phyloP scores from a whole-genome alignment of 768 basidiomycete species.

The Lactifluus volemus region DNA sequence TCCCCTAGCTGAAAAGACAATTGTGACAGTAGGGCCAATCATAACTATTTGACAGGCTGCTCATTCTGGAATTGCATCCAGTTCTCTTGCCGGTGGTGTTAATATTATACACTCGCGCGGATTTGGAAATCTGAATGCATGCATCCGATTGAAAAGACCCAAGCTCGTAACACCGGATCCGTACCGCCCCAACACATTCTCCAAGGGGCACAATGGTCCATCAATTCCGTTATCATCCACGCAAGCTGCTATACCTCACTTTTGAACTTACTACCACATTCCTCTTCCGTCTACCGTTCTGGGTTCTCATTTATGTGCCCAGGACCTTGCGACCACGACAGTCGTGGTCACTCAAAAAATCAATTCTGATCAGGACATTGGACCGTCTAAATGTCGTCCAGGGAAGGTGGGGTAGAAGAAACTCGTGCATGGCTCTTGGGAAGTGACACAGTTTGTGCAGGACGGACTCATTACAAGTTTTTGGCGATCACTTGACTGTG shows the following conservation, averaged over 20 bases:
- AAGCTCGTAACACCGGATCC: not conserved
- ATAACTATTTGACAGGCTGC: too few relatives aligned
- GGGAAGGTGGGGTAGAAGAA: not conserved
- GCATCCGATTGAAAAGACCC: not conserved
- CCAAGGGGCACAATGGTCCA: slow-evolving; percentile 4
- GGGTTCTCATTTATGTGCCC: slow-evolving; percentile 2
- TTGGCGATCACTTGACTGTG: slow-evolving; percentile 11
- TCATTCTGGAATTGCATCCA: not conserved
- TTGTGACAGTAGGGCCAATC: not conserved
- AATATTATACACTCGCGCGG: not conserved
- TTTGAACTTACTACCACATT: slow-evolving; percentile 5
- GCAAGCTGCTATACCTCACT: slow-evolving; percentile 9
- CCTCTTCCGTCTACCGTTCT: slow-evolving; percentile 10
- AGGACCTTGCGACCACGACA: slow-evolving; percentile 3
- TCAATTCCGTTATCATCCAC: slow-evolving; percentile 8
- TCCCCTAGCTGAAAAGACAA: too few relatives aligned
- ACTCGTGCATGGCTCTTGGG: not conserved
- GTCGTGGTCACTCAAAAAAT: slow-evolving; percentile 4
- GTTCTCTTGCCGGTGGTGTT: not conserved
- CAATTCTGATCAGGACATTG: slow-evolving; percentile 1
- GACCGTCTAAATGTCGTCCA: not conserved
- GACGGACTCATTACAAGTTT: slow-evolving; percentile 4
- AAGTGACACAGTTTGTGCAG: not conserved
- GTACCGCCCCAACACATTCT: not conserved
- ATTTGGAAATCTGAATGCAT: not conserved